Base-by-base conservation (phyloP, 768 basidiomycete species). In the Rickenella mellea region DNA sequence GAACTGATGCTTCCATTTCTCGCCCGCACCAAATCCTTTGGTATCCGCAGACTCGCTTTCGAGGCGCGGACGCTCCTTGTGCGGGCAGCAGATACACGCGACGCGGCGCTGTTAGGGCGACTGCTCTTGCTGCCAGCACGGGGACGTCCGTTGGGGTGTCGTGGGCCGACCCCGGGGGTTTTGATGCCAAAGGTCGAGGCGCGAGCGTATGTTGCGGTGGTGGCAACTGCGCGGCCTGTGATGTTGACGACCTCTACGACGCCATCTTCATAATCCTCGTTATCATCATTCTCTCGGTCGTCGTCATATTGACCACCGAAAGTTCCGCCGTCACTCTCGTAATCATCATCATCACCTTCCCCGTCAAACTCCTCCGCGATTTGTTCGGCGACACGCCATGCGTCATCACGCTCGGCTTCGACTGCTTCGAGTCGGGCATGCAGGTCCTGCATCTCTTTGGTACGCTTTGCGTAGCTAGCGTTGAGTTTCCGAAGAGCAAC, bases 401-500 rank as follows among this genome's bases (percentile, higher is more conserved):
- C 87, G 41, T 89, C 87, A 37, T 81, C 76, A 19, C 88, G 65
- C 48, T 86, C 82, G 11, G 71, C 80, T 50, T 82, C 69, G 17
- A 89, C 70, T 40, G 73, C 67, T 20, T 60, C 61, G 19, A 83
- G 70, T 27, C 67, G 65, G 9, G 66, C 54, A 41, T 67, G 67
- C 4, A 73, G 66, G 6, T 64, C 59, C 24, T 62, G 56, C 21
- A 85, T 66, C 21, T 88, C 83, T 1, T 65, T 55, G 0, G 71
- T 76, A 27, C 84, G 74, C 29, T 75, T 74, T 5, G 77, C 75
- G 46, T 83, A 85, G 40, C 81, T 80, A 35, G 70, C 71, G 54
- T 89, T 88, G 22, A 89, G 66, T 70, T 90, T 90, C 9, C 85
- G 73, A 39, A 90, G 56, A 1, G 82, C 85, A 48, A 90, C 73